Evolutionary conservation across 2,329 filamentous ascomycete species (phyloP).

Genomic region (Phyllosticta capitalensis): DNA sequence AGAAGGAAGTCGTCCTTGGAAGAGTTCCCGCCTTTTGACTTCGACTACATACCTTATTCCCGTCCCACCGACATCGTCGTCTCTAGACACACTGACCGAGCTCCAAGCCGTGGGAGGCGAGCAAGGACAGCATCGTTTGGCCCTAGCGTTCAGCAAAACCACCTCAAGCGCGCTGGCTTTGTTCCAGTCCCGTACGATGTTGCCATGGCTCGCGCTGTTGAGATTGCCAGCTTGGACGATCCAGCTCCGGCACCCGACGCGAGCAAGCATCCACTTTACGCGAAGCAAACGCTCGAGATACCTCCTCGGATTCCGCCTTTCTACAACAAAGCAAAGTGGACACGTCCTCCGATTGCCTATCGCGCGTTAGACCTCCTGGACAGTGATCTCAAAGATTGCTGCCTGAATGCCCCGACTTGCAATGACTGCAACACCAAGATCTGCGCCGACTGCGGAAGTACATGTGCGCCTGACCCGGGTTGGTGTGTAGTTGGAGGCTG

Average conservation of each 20-base stretch:
- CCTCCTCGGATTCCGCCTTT: background rate
- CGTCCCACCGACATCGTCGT: background rate
- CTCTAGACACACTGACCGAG: background rate
- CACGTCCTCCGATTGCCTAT: background rate
- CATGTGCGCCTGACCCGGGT: background rate
- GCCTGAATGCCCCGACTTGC: background rate
- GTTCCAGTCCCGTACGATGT: background rate
- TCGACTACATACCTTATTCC: background rate
- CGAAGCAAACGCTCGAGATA: background rate
- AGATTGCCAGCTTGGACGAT: background rate
- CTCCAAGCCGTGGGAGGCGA: background rate
- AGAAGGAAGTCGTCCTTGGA: background rate
- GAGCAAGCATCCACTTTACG: background rate
- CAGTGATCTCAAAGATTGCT: background rate
- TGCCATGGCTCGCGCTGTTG: background rate
- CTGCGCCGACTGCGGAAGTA: background rate
- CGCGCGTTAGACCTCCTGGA: background rate
- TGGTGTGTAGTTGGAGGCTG: conserved; percentile 1
- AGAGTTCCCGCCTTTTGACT: background rate
- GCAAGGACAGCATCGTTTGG: background rate
- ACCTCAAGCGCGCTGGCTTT: background rate
- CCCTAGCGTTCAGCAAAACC: background rate
- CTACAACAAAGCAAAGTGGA: background rate
- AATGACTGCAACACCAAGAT: conserved; percentile 5
- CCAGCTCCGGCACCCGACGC: background rate